These are phyloP conservation scores for Pisolithus tinctorius DNA, from an alignment of 768 basidiomycete species.

Conservation along the genomic window DNA sequence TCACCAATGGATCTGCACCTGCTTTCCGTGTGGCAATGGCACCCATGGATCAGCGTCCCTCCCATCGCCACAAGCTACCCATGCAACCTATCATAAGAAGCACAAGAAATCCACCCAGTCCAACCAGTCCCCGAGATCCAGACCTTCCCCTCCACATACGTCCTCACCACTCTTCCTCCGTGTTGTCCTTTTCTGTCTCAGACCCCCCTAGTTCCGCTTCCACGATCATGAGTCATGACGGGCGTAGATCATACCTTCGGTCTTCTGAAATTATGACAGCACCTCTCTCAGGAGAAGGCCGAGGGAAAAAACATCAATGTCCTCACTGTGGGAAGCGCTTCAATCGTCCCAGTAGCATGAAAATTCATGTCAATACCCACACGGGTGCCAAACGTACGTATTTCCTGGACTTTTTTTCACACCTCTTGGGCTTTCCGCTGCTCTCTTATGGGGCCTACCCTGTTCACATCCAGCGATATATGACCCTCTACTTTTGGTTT, in stretches of 20 bases:
- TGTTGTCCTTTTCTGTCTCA: slow-evolving; percentile 28
- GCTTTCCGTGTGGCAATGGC: slow-evolving; percentile 33
- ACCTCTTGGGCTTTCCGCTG: neutral
- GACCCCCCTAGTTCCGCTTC: slow-evolving; percentile 22
- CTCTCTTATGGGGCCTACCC: neutral
- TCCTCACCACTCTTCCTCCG: slow-evolving; percentile 23
- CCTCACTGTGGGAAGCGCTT: slow-evolving; percentile 35
- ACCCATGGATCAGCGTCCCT: slow-evolving; percentile 15
- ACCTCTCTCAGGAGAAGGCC: slow-evolving; percentile 23
- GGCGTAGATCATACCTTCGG: slow-evolving; percentile 23
- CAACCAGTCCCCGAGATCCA: slow-evolving; percentile 26
- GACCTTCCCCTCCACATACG: slow-evolving; percentile 22
- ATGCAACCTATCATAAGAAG: neutral
- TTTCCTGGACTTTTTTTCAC: slow-evolving; percentile 2
- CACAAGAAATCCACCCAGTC: slow-evolving; percentile 14
- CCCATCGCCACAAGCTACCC: slow-evolving; percentile 14
- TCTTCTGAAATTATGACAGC: slow-evolving; percentile 21
- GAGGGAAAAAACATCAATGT: slow-evolving; percentile 32
- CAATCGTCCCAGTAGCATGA: slow-evolving; percentile 36
- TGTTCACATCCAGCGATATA: neutral
- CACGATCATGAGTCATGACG: slow-evolving; percentile 22
- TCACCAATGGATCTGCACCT: slow-evolving; percentile 29
- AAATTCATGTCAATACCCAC: slow-evolving; percentile 37
- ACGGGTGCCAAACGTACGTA: slow-evolving; percentile 33
- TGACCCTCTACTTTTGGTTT: neutral